These are phyloP conservation scores for Fusarium pseudonygamai DNA, from an alignment of 2,329 filamentous ascomycete genomes.

Conservation along the genomic window DNA sequence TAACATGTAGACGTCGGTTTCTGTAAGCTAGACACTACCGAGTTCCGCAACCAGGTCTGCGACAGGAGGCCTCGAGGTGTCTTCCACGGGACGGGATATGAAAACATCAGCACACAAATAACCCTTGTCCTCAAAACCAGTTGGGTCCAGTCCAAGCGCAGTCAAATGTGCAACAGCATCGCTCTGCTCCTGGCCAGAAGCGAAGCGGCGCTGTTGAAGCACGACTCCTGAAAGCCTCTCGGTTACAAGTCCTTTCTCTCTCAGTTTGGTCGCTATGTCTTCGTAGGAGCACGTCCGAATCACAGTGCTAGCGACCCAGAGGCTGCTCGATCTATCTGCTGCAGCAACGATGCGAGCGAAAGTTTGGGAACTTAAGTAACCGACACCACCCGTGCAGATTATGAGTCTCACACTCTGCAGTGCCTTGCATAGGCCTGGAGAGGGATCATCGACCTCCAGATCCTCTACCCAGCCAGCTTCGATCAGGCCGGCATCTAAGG, in stretches of 20 bases:
- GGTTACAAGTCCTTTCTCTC: neutral
- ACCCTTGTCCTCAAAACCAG: too few species aligned
- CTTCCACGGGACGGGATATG: too few species aligned
- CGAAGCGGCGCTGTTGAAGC: too few species aligned
- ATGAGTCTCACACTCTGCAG: neutral
- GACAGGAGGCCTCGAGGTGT: too few species aligned
- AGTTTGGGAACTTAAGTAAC: neutral
- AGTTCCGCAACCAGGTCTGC: too few species aligned
- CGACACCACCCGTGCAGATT: neutral
- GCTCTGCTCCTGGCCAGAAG: too few species aligned
- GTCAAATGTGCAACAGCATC: too few species aligned
- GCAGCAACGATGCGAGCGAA: neutral
- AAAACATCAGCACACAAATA: too few species aligned
- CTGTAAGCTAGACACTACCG: too few species aligned
- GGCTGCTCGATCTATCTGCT: neutral
- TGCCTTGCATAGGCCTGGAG: accelerated
- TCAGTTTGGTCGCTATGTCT: neutral
- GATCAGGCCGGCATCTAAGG: neutral
- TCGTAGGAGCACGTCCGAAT: neutral
- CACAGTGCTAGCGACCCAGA: neutral
- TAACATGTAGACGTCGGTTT: too few species aligned
- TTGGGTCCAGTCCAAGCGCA: too few species aligned
- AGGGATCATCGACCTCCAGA: neutral
- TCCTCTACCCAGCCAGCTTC: neutral
- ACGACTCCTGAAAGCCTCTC: neutral